Percentiles rank a stretch among this genome's conserved stretches.
Evolutionary conservation across 1,284 basidiomycete species (phyloP).

Genomic region (Grifola frondosa): DNA sequence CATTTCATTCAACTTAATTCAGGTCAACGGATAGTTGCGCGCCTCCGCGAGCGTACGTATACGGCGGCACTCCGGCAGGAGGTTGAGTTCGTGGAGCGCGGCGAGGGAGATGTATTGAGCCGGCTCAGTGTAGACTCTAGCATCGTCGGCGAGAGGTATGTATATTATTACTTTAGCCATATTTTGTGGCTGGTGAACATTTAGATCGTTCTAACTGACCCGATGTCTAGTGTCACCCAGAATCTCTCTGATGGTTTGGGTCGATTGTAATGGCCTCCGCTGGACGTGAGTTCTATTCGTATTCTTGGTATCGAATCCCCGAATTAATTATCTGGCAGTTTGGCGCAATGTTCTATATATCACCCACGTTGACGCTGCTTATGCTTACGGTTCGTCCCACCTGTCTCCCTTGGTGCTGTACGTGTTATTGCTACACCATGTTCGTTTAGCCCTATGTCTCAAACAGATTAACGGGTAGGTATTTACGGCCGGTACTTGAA

Average conservation of each 20-base stretch:
- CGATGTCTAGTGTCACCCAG: conserved; percentile 69
- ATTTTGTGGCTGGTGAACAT: neutral
- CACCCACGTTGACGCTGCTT: conserved; percentile 84
- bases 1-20: conserved; percentile 3
- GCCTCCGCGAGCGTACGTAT: conserved; percentile 84
- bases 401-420: conserved; percentile 92
- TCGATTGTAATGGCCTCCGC: conserved; percentile 88
- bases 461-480: conserved; percentile 47
- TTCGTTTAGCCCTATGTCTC: neutral
- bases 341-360: conserved; percentile 95
- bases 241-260: conserved; percentile 90
- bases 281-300: conserved; percentile 59
- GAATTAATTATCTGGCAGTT: conserved; percentile 47
- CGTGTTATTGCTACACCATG: conserved; percentile 27
- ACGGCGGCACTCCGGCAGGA: conserved; percentile 83
- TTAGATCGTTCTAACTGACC: conserved; percentile 4
- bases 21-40: conserved; percentile 92
- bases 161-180: conserved; percentile 8
- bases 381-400: conserved; percentile 96
- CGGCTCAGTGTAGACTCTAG: conserved; percentile 90
- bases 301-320: neutral
- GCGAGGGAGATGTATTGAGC: conserved; percentile 93
- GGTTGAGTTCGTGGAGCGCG: conserved; percentile 89
- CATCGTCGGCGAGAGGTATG: conserved; percentile 91
- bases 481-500: conserved; percentile 96